These are phyloP conservation scores for Fraxinus paxiana DNA, from an alignment of 305 asterid species.

Conservation along the genomic window DNA sequence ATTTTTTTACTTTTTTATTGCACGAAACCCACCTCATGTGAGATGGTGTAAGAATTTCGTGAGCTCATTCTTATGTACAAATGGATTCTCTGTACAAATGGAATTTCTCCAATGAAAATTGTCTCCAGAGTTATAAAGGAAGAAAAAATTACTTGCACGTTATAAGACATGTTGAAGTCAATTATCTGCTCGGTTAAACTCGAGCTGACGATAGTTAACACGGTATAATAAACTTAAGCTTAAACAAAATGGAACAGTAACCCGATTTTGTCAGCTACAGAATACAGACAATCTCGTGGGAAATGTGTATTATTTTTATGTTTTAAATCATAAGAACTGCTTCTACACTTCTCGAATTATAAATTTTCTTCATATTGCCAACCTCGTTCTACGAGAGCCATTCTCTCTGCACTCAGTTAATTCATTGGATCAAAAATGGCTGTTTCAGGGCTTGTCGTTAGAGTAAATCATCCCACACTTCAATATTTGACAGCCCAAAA, in stretches of 20 bases:
- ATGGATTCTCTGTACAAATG: too few relatives aligned
- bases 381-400: neutral
- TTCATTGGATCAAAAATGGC: constrained; percentile 22
- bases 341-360: neutral
- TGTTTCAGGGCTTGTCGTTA: constrained; percentile 27
- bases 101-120: neutral
- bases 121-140: neutral
- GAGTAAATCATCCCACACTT: constrained; percentile 17
- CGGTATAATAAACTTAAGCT: neutral
- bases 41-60: too few relatives aligned
- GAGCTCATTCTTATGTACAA: too few relatives aligned
- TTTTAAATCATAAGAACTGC: neutral
- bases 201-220: neutral
- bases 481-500: constrained; percentile 17
- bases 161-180: too few relatives aligned
- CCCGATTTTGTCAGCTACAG: neutral
- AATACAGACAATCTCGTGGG: neutral
- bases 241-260: neutral
- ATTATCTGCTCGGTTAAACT: too few relatives aligned
- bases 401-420: neutral
- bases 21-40: too few relatives aligned
- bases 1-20: too few relatives aligned
- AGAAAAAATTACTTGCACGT: too few relatives aligned
- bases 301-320: constrained; percentile 3
- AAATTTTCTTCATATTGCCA: neutral